Base-by-base conservation (phyloP, 1,139 yeast species). In the Pichiaceae sp. region DNA sequence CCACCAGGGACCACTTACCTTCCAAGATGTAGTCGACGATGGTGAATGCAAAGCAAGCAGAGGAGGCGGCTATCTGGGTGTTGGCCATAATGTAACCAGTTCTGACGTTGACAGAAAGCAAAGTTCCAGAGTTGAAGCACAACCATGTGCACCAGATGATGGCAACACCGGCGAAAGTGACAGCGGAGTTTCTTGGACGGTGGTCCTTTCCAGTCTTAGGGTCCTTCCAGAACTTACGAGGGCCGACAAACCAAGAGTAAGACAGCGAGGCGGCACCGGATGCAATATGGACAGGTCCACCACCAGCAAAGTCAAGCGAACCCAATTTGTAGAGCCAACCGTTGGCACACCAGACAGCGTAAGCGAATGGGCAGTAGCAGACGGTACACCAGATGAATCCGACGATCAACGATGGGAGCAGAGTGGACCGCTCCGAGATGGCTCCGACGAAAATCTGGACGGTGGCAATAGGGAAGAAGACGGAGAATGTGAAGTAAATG, bases 101-200 rank as follows among this genome's bases (percentile, higher is more conserved):
- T 56, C 74, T 64, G 25, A 60, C 61, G 38, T 62, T 63, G 21
- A 69, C 70, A 11, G 66, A 44, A 15, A 67, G 56, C 42, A 69
- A 52, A 15, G 75, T 68, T 37, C 74, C 75, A 9, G 72, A 64
- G 52, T 70, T 70, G 59, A 70, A 70, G 47, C 72, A 68, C 45
- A 70, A 56, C 75, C 75, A 70, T 18, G 73, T 68, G 44, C 64
- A 66, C 68, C 73, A 70, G 41, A 70, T 68, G 41, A 70, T 50
- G 16, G 70, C 54, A 17, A 68, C 70, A 34, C 76, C 75, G 38
- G 68, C 45, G 40, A 68, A 68, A 1, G 69, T 62, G 23, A 66
- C 52, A 9, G 66, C 49, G 17, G 70, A 55, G 32, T 68, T 63
- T 45, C 64, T 66, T 23, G 72, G 66, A 38, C 53, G 48, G 38